These are phyloP conservation scores for Reticulascus tulasneorum DNA, from an alignment of 2,329 filamentous ascomycete genomes.

Conservation along the genomic window DNA sequence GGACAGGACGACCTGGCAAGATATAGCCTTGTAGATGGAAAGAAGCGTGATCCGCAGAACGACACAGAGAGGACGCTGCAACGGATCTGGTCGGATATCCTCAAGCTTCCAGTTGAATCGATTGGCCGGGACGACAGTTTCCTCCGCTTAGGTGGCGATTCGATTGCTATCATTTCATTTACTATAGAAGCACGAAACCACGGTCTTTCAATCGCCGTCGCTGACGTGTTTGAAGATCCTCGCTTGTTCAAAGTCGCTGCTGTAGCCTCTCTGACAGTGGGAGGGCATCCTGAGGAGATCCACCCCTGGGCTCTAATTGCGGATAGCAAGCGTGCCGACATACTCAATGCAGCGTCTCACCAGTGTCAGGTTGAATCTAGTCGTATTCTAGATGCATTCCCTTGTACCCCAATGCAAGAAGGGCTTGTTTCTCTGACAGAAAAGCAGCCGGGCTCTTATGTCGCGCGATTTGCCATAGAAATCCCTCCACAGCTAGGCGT, in stretches of 20 bases:
- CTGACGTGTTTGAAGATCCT: constrained; percentile 14
- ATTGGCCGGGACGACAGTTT: constrained; percentile 54
- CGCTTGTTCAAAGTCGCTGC: neutral
- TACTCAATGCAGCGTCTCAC: no score
- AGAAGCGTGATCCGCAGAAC: neutral
- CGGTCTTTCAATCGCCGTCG: constrained; percentile 6
- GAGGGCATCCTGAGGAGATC: no score
- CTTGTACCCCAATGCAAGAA: constrained; percentile 31
- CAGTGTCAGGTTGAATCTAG: neutral
- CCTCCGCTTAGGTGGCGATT: constrained; percentile 54
- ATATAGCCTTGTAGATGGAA: neutral
- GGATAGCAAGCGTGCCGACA: no score
- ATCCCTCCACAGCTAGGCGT: constrained; percentile 7
- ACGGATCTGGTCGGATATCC: constrained; percentile 29
- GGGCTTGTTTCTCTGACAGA: constrained; percentile 28
- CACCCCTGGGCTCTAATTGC: no score
- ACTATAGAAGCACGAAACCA: neutral
- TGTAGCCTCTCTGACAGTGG: neutral
- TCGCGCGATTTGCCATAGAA: constrained; percentile 12
- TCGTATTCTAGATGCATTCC: constrained; percentile 28
- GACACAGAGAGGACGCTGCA: neutral
- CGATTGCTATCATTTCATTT: constrained; percentile 2
- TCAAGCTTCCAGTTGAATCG: constrained; percentile 29
- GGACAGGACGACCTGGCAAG: neutral
- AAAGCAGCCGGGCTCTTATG: constrained; percentile 16